Evolutionary conservation across 768 basidiomycete species (phyloP).

Genomic region (Daedalea quercina): DNA sequence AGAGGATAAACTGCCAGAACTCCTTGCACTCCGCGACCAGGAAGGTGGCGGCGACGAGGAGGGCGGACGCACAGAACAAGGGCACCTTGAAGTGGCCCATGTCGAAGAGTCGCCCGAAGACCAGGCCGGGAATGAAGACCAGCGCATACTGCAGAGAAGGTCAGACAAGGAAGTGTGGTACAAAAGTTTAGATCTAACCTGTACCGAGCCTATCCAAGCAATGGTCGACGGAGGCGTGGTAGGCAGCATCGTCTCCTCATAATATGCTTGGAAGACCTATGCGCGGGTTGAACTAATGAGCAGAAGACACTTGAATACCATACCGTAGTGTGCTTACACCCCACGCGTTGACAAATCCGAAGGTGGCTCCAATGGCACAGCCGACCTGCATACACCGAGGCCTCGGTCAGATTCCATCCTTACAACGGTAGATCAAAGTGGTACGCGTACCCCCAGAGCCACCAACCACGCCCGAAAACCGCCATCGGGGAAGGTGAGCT

Average conservation of each 20-base stretch:
- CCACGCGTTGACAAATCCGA: conserved; percentile 72
- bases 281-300: background rate
- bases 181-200: conserved; percentile 30
- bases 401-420: background rate
- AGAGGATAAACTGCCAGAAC: conserved; percentile 77
- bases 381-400: conserved; percentile 8
- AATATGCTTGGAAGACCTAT: conserved; percentile 71
- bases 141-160: conserved; percentile 46
- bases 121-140: conserved; percentile 52
- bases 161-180: background rate
- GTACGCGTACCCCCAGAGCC: conserved; percentile 30
- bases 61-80: conserved; percentile 37
- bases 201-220: conserved; percentile 80
- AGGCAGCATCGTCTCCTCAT: conserved; percentile 45
- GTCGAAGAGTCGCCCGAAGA: conserved; percentile 69
- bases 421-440: background rate
- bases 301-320: background rate
- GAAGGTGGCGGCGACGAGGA: conserved; percentile 52
- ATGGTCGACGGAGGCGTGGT: conserved; percentile 55
- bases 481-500: conserved; percentile 34
- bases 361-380: conserved; percentile 41
- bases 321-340: conserved; percentile 41
- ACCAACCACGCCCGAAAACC: conserved; percentile 38
- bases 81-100: conserved; percentile 57
- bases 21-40: conserved; percentile 63